Base-by-base conservation (phyloP, 495 filamentous ascomycete species). In the Gamarada debralockiae region DNA sequence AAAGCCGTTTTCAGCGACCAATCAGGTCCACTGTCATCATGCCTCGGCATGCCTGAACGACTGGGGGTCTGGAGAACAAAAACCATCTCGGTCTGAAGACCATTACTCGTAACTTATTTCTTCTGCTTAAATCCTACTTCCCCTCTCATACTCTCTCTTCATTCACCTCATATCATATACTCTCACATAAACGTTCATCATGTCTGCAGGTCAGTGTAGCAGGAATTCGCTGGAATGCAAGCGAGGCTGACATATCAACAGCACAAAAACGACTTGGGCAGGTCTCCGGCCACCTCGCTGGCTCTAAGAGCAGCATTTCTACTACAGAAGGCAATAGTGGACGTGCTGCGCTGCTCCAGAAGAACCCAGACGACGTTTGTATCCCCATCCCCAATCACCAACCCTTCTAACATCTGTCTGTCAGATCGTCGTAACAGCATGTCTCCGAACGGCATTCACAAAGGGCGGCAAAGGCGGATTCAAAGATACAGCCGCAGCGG, bases 401-500 rank as follows among this genome's bases (percentile, higher is more conserved):
- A 14, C 3, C 9, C 18, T 17, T 37, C 55, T 53, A 49, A 53
- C 44, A 15, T n/a, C 4, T 17, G 14, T 20, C 9, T 23, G 7
- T 31, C 63, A 86, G 83, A 82, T 97, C 64, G 93, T 98, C 54
- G 81, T 98, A 51, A 97, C 93, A 58, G 88, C 86, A 62, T 90
- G 89, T 57, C 87, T 97, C 64, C 91, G 93, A 49, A 95, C 90
- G 15, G 81, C 93, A 52, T 83, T 96, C 65, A 95, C 89, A 48
- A 95, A 89, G 73, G 93, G 90, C 61, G 90, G 91, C 58, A 90
- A 90, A 72, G 93, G 93, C 61, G 81, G 78, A 25, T 93, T 98
- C 78, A 97, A 97, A 79, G 95, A 98, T 71, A 96, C 92, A 14
- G 74, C 79, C 6, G 88, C 86, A 3, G 79, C 88, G 18, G 92